Percentiles rank a stretch among this genome's conserved stretches.
phyloP scores from a whole-genome alignment of 2,329 filamentous ascomycete species.

The Chalara sp. region DNA sequence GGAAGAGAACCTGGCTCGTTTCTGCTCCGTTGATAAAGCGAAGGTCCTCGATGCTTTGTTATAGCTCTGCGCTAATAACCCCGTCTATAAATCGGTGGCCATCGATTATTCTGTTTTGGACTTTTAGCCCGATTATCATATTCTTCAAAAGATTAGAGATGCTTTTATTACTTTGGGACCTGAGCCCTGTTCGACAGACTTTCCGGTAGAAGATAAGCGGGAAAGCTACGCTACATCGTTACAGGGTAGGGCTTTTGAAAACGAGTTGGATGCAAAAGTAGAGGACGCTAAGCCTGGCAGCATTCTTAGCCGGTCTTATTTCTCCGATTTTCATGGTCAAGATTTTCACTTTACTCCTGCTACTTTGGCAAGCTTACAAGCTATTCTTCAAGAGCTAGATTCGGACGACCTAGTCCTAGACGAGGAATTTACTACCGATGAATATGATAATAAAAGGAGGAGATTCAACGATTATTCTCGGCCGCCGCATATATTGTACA shows the following conservation, averaged over 20 bases:
- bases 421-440: neutral
- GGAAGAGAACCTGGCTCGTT: constrained; percentile 3
- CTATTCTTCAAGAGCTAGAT: constrained; percentile 5
- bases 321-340: constrained; percentile 10
- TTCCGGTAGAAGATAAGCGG: constrained; percentile 5
- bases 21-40: constrained; percentile 4
- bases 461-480: constrained; percentile 1
- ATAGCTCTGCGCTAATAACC: constrained; percentile 9
- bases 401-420: neutral
- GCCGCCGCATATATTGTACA: constrained; percentile 2
- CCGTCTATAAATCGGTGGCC: constrained; percentile 7
- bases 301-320: constrained; percentile 3
- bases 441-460: neutral
- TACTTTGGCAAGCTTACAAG: constrained; percentile 6
- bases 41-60: constrained; percentile 8
- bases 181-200: constrained; percentile 5
- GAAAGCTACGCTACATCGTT: constrained; percentile 7
- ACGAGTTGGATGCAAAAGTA: constrained; percentile 3
- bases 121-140: constrained; percentile 11
- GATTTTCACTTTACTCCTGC: constrained; percentile 8
- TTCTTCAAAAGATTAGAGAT: constrained; percentile 10
- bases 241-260: constrained; percentile 7
- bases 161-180: constrained; percentile 8
- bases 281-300: constrained; percentile 7
- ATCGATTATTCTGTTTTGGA: constrained; percentile 10